Evolutionary conservation across 2,329 filamentous ascomycete species (phyloP), one percentile per base, ranked within the genome.

Genomic region (Laburnicola sp.): DNA sequence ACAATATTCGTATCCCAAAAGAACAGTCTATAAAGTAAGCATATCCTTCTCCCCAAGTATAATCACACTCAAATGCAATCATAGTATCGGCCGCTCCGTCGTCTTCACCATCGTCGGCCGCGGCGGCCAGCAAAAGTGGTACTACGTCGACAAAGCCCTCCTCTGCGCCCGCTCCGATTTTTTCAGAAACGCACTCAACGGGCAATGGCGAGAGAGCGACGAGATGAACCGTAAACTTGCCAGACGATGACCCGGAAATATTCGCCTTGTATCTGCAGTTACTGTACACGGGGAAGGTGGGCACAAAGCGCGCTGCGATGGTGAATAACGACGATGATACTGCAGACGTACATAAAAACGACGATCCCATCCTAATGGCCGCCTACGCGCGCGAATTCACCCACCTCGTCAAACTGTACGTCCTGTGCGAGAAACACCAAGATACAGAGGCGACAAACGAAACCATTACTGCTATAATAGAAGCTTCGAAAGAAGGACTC

Each of bases 361-460:
- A 16, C 16, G 16, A 16, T 16, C 16, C 16, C 16, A 16, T 16
- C 16, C 16, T 16, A 16, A 16, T 16, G 16, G 16, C 16, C 16
- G 16, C 16, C 16, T 16, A 16, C 16, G 16, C 16, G 16, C 16
- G 16, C 16, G 8, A 37, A 16, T 37, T 11, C 16, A 11, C 6
- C 35, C 8, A 27, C 16, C 6, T 44, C 26, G 25, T 22, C 21
- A 30, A 41, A 9, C 9, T 48, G 25, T 48, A n/a, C 35, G 45
- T 48, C 4, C 36, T 48, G 6, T 10, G 25, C 7, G 45, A 48
- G n/a, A 48, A 40, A 27, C 22, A 40, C 4, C 45, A 48, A 23
- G 45, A 48, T 31, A 48, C 34, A 16, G 6, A 1, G 36, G n/a
- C 34, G 10, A 48, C 40, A 23, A 48, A 48, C 36, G 4, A 4